A percentile compares a stretch with the other conserved stretches of the same genome.
These are phyloP conservation scores for Ophiocordyceps camponoti-floridani DNA, from an alignment of 2,329 filamentous ascomycete genomes.

Conservation along the genomic window DNA sequence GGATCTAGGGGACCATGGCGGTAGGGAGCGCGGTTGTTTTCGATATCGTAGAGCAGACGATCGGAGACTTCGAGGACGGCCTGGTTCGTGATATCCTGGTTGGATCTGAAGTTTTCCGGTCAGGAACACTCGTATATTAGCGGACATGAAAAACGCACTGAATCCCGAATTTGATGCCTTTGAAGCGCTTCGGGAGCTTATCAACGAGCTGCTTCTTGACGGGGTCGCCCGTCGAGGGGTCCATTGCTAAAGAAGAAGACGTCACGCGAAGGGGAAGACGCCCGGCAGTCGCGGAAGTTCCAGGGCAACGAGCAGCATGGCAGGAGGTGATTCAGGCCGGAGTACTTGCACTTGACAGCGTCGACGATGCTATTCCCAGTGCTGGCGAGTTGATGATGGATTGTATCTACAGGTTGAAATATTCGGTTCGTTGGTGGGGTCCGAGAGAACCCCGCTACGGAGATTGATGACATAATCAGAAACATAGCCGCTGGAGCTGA, in stretches of 20 bases:
- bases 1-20: conserved; percentile 74
- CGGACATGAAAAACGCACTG: conserved; percentile 27
- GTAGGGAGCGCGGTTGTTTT: conserved; percentile 57
- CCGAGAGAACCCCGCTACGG: too few species aligned
- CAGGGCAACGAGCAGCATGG: conserved; percentile 2
- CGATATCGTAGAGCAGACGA: conserved; percentile 80
- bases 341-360: too few species aligned
- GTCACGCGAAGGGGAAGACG: conserved; percentile 1
- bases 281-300: conserved; percentile 2
- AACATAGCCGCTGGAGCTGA: too few species aligned
- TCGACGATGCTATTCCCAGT: too few species aligned
- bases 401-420: too few species aligned
- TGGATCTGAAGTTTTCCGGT: conserved; percentile 39
- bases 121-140: background rate
- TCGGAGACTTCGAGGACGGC: conserved; percentile 91
- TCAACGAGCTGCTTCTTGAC: conserved; percentile 73
- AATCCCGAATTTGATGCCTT: conserved; percentile 80
- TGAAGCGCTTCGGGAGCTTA: conserved; percentile 74
- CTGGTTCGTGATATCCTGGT: conserved; percentile 89
- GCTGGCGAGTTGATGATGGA: too few species aligned
- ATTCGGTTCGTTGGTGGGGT: too few species aligned
- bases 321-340: background rate
- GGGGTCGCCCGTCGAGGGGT: conserved; percentile 2
- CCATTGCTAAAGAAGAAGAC: background rate
- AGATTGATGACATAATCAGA: too few species aligned